Base-by-base conservation (phyloP, 495 filamentous ascomycete genomes). In the Hyaloscypha finlandica region DNA sequence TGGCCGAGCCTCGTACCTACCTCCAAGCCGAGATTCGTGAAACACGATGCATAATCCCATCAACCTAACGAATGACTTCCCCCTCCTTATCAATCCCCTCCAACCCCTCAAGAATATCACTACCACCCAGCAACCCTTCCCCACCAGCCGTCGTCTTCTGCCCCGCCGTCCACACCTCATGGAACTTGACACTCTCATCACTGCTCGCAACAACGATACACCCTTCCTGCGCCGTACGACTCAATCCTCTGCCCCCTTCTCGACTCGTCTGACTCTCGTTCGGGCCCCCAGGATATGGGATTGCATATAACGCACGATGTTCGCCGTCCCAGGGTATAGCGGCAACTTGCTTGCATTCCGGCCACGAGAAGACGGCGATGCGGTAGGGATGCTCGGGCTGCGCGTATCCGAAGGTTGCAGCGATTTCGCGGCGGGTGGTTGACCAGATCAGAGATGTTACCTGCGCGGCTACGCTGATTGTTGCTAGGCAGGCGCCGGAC, bases 281-380 rank as follows among this genome's bases (percentile, higher is more conserved):
- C 22, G 87, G 88, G 0, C 85, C 84, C 0, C 85, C 79, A 4
- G 90, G 90, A 75, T 89, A 92, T 9, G 86, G 74, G 63, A 93
- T 85, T 5, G 89, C 90, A 71, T 89, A 93, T 66, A 94, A 81
- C 45, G 91, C 93, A 42, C 90, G 84, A 72, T 92, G 90, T 66
- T 94, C 89, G 55, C 89, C 88, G 32, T 84, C 86, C 95, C 92
- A 98, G 4, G 96, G 94, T 29, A 99, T 92, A 29, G 89, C 88
- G 14, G 94, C 91, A 4, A 97, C 86, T 69, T 96, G 92, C 64
- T 86, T 86, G 78, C 95, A 98, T 59, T 91, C 90, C 2, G 95
- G 95, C 96, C 96, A 98, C 45, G 90, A 89, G 78, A 97, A 99
- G 22, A 99, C 91, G 22, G 93, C 96, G 68, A 99, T 92, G 31